phyloP scores from a whole-genome alignment of 306 rosid species.

The Medicago truncatula region DNA sequence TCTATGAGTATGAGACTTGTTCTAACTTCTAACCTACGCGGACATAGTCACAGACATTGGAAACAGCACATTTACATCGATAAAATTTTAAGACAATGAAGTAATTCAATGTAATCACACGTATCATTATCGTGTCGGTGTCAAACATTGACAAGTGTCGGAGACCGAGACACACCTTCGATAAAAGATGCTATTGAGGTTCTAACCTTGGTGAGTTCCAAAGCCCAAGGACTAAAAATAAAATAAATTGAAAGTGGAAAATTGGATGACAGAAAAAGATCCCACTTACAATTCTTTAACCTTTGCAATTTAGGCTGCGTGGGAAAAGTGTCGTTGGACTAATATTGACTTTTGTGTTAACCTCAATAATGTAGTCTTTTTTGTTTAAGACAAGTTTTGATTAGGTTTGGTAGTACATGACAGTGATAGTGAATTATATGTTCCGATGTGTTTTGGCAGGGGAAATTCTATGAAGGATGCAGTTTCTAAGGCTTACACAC shows the following conservation, averaged over 20 bases:
- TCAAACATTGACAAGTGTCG: too few species aligned
- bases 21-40: not conserved
- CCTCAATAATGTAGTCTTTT: not conserved
- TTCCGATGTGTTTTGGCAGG: constrained; percentile 48
- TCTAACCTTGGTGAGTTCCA: not conserved
- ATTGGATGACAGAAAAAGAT: constrained; percentile 4
- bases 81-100: too few species aligned
- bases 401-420: not conserved
- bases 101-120: too few species aligned
- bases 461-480: constrained; percentile 71
- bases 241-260: not conserved
- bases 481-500: constrained; percentile 64
- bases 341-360: not conserved
- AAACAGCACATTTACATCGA: too few species aligned
- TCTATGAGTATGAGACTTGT: not conserved
- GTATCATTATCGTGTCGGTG: too few species aligned
- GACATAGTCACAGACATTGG: too few species aligned
- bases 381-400: not conserved
- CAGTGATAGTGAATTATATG: constrained; percentile 17
- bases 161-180: too few species aligned
- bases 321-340: not conserved
- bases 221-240: not conserved
- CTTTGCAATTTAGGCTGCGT: not conserved
- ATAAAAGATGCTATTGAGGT: too few species aligned
- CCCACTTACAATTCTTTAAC: not conserved